These are phyloP conservation scores for Penicillium riverlandense DNA, from an alignment of 495 filamentous ascomycete genomes.

Conservation along the genomic window DNA sequence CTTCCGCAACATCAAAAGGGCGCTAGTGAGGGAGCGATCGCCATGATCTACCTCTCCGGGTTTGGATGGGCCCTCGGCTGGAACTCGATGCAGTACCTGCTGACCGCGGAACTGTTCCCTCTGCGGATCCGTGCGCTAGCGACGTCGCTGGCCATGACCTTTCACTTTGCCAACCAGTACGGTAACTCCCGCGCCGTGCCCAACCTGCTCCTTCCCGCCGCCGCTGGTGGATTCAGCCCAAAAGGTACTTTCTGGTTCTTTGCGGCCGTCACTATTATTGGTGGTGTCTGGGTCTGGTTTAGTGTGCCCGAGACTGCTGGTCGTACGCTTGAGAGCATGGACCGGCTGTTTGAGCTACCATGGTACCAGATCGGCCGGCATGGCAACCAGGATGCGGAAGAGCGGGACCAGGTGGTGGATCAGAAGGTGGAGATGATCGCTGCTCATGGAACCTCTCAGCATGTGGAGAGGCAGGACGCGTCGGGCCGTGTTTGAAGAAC, in stretches of 20 bases:
- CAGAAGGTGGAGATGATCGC: too few relatives aligned
- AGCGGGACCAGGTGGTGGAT: too few relatives aligned
- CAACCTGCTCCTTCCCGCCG: slow-evolving; percentile 30
- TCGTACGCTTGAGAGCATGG: slow-evolving; percentile 10
- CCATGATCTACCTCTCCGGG: slow-evolving; percentile 49
- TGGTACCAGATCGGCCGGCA: too few relatives aligned
- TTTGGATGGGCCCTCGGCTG: slow-evolving; percentile 60
- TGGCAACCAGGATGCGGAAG: too few relatives aligned
- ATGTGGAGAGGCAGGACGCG: too few relatives aligned
- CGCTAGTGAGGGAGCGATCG: slow-evolving; percentile 40
- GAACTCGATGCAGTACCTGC: slow-evolving; percentile 61
- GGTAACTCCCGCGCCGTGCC: too few relatives aligned
- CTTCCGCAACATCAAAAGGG: too few relatives aligned
- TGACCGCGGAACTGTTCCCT: slow-evolving; percentile 62
- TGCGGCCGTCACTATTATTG: slow-evolving; percentile 43
- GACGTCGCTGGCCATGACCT: slow-evolving; percentile 19
- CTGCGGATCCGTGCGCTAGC: slow-evolving; percentile 22
- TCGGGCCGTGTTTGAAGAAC: too few relatives aligned
- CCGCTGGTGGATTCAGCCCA: slow-evolving; percentile 31
- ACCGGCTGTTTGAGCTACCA: too few relatives aligned
- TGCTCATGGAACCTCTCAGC: too few relatives aligned
- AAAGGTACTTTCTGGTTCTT: slow-evolving; percentile 57
- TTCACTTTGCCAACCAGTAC: slow-evolving; percentile 60
- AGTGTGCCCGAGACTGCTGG: slow-evolving; percentile 12
- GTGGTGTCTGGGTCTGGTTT: slow-evolving; percentile 42